phyloP scores from a whole-genome alignment of 2,329 filamentous ascomycete genomes.

The Pyrenophora teres region DNA sequence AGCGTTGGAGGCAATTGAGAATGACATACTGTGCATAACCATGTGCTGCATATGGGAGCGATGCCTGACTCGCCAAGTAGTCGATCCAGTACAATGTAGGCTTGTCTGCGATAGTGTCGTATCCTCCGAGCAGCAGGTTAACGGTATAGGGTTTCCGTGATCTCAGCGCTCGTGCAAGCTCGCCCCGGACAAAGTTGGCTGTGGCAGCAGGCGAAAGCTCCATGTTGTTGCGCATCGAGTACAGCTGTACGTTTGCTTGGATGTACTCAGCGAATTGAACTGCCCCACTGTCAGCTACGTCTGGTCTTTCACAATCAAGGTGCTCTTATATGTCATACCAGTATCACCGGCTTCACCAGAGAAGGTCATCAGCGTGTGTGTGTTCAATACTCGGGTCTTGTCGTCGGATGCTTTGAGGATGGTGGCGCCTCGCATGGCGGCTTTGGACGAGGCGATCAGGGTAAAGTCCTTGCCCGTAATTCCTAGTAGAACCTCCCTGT shows the following conservation, averaged over 20 bases:
- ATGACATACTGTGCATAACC: slow-evolving; percentile 88
- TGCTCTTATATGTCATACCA: slow-evolving; percentile 58
- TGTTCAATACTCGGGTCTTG: slow-evolving; percentile 92
- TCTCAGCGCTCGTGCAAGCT: slow-evolving; percentile 87
- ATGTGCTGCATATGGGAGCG: slow-evolving; percentile 93
- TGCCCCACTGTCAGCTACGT: slow-evolving; percentile 47
- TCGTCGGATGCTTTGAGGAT: slow-evolving; percentile 95
- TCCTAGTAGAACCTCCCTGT: slow-evolving; percentile 94
- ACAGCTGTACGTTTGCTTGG: slow-evolving; percentile 96
- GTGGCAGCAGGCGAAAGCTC: slow-evolving; percentile 89
- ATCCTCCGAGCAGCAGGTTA: slow-evolving; percentile 91
- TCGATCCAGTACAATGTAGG: slow-evolving; percentile 96
- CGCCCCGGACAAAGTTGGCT: slow-evolving; percentile 89
- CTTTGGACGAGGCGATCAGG: slow-evolving; percentile 96
- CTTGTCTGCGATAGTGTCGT: slow-evolving; percentile 89
- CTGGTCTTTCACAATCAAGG: background rate
- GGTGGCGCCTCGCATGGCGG: slow-evolving; percentile 95
- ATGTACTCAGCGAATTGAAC: slow-evolving; percentile 99
- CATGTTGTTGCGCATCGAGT: slow-evolving; percentile 96
- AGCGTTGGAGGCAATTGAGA: background rate
- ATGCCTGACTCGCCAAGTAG: slow-evolving; percentile 86
- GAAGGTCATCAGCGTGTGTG: slow-evolving; percentile 93
- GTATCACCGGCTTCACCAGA: slow-evolving; percentile 96
- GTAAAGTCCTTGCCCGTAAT: slow-evolving; percentile 99
- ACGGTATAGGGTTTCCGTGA: slow-evolving; percentile 95